Evolutionary conservation across 1,284 basidiomycete species (phyloP).

Genomic region (Megacollybia platyphylla): DNA sequence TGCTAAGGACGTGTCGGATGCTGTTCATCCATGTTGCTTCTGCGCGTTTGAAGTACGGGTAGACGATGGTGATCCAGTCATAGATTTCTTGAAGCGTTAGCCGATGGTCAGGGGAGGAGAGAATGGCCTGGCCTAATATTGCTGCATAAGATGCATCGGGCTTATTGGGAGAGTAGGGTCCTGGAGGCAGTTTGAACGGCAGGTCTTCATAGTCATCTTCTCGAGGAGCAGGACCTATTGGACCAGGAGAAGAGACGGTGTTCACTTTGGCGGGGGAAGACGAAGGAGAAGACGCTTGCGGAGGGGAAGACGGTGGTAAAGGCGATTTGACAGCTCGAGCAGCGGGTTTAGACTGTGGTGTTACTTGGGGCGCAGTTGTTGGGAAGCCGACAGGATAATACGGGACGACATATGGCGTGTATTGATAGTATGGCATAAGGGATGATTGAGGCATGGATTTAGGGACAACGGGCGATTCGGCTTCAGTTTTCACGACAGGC

Average conservation of each 20-base stretch:
- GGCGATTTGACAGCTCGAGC: conserved; percentile 17
- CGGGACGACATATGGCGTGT: conserved; percentile 4
- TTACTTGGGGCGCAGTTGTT: conserved; percentile 17
- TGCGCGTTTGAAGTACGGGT: conserved; percentile 86
- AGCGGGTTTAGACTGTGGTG: conserved; percentile 24
- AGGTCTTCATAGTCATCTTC: conserved; percentile 50
- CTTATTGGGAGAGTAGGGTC: conserved; percentile 69
- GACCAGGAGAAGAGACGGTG: conserved; percentile 69
- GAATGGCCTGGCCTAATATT: conserved; percentile 88
- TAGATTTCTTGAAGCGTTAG: conserved; percentile 94
- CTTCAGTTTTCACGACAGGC: conserved; percentile 19
- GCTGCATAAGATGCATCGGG: conserved; percentile 88
- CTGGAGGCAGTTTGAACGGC: conserved; percentile 67
- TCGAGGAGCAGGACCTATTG: conserved; percentile 47
- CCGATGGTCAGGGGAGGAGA: conserved; percentile 73
- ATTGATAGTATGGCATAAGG: conserved; percentile 5
- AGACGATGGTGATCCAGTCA: conserved; percentile 87
- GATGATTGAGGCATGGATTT: conserved; percentile 2
- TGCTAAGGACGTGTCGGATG: conserved; percentile 77
- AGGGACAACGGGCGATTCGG: conserved; percentile 16
- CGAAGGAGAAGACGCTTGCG: conserved; percentile 31
- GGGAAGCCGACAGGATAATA: conserved; percentile 4
- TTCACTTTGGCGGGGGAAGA: conserved; percentile 53
- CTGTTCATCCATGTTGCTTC: conserved; percentile 96
- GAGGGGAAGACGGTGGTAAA: conserved; percentile 34